phyloP scores from a whole-genome alignment of 2,329 filamentous ascomycete species.

The Cladosporium halotolerans region DNA sequence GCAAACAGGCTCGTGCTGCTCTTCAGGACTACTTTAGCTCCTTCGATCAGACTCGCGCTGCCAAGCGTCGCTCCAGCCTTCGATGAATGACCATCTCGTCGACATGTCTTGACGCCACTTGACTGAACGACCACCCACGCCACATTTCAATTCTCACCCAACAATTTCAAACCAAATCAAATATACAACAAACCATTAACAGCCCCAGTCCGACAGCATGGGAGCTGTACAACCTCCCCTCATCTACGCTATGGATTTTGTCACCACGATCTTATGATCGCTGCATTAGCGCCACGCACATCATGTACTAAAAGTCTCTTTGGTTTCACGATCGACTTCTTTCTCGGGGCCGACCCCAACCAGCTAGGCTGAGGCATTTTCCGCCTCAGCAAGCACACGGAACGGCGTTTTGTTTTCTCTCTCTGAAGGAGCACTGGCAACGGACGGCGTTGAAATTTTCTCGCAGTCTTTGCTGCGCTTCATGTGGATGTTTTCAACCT shows the following conservation, averaged over 20 bases:
- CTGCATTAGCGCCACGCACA: too few relatives aligned
- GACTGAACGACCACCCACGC: not conserved
- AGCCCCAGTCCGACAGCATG: not conserved
- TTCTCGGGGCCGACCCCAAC: too few relatives aligned
- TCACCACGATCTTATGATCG: not conserved
- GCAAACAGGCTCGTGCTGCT: slow-evolving; percentile 70
- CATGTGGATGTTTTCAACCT: too few relatives aligned
- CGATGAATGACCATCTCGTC: slow-evolving; percentile 13
- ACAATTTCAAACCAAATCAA: not conserved
- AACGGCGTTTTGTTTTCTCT: too few relatives aligned
- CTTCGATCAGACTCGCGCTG: slow-evolving; percentile 74
- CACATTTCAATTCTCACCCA: not conserved
- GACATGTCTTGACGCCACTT: not conserved
- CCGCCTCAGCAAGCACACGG: too few relatives aligned
- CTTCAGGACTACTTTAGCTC: slow-evolving; percentile 80
- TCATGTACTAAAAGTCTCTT: too few relatives aligned
- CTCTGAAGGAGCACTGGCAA: too few relatives aligned
- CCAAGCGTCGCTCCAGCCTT: slow-evolving; percentile 34
- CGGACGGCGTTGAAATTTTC: too few relatives aligned
- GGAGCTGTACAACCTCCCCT: not conserved
- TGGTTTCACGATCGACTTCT: too few relatives aligned
- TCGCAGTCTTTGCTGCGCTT: too few relatives aligned
- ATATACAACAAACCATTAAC: not conserved
- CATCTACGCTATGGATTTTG: not conserved
- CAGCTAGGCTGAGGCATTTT: too few relatives aligned